These are phyloP conservation scores for Solanum ossicruentum DNA, from an alignment of 257 asterid genomes.

Conservation along the genomic window DNA sequence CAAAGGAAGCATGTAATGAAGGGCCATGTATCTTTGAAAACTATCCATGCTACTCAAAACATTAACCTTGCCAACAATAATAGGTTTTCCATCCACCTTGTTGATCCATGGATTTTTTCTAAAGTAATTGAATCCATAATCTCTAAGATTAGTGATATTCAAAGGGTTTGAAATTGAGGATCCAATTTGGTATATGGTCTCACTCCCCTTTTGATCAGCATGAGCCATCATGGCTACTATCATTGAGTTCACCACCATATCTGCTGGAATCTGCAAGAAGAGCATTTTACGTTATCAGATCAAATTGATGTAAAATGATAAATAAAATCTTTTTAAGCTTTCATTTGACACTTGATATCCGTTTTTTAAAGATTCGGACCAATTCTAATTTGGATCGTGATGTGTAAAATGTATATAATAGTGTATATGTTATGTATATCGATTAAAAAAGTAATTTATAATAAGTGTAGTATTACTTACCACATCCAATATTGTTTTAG, in stretches of 20 bases:
- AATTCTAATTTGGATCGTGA: background rate
- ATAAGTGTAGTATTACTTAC: conserved; percentile 21
- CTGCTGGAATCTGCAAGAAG: conserved; percentile 60
- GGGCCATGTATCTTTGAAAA: conserved; percentile 45
- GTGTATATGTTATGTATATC: background rate
- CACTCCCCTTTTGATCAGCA: conserved; percentile 23
- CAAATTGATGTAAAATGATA: background rate
- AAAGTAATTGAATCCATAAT: conserved; percentile 43
- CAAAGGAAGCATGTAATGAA: conserved; percentile 63
- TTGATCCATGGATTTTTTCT: conserved; percentile 64
- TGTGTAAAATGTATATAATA: background rate
- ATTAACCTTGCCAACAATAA: conserved; percentile 48
- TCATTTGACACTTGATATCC: background rate
- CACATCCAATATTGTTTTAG: conserved; percentile 47
- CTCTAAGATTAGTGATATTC: conserved; percentile 23
- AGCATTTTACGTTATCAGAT: background rate
- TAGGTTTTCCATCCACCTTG: conserved; percentile 44
- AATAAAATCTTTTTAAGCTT: background rate
- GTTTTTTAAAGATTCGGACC: background rate
- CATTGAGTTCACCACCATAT: conserved; percentile 93
- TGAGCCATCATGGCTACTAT: conserved; percentile 56
- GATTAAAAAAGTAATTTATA: background rate
- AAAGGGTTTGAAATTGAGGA: conserved; percentile 74
- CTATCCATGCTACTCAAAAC: conserved; percentile 48
- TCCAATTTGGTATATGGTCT: conserved; percentile 61